Evolutionary conservation across 345 rosid genomes (phyloP), one percentile per base, ranked within the genome.

Genomic region (Kernera saxatilis): DNA sequence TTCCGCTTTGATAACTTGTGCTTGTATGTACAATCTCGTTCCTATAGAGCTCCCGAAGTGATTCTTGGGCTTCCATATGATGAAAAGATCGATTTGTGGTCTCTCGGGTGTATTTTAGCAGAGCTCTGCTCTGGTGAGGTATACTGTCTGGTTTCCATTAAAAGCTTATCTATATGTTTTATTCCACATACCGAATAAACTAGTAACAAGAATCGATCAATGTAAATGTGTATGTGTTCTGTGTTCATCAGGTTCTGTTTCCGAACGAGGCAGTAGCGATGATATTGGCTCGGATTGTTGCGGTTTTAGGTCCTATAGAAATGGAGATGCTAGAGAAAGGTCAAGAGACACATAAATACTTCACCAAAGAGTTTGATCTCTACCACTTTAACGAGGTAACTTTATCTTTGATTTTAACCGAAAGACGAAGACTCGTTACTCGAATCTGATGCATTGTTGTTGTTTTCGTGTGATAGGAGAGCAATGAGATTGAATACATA

Each of bases 21-120:
- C 60, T 77, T 87, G 30, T 94, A 94, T 26, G 97, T 91, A 29
- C 99, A 91, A 67, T 89, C 99, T 3, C 97, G 97, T 49, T 94
- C 99, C 51, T 94, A 94, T 53, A 81, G 98, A 84, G 97, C 99
- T 45, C 99, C 99, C 0, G 98, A 94, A 84, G 99, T 94, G 70
- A 94, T 91, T 62, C 81, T 89, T 2, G 98, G 99, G 40, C 91
- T 91, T 53, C 88, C 99, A 0, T 91, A 91, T 55, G 89, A 91
- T 39, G 82, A 91, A 64, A 94, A 87, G 82, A 91, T 94, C 10
- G 99, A 94, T 75, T 30, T 94, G 15, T 94, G 98, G 99, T 94
- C 99, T 51, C 87, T 94, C 3, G 97, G 99, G 29, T 94, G 99
- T 77, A 89, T 94, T 69, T 80, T 94, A 55, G 96, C 96, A 0